Conservation (phyloP, 306 rosid genomes). For the Lagenaria siceraria region DNA sequence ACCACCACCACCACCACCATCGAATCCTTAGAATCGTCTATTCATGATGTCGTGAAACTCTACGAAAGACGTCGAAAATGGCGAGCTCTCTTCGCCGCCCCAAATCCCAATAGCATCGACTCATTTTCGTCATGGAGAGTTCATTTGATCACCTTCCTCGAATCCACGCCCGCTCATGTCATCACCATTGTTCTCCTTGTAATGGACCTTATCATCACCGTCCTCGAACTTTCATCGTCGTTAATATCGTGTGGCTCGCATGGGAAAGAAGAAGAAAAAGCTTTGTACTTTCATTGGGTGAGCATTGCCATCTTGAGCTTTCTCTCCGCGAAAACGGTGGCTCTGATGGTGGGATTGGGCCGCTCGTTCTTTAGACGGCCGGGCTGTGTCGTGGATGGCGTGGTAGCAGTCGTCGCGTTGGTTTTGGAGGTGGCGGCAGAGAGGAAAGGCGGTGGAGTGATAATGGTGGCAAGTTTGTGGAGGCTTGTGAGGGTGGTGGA, state of each 20-base stretch:
- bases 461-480: conserved; percentile 63
- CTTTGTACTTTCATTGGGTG: conserved; percentile 33
- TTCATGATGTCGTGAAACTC: background rate
- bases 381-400: conserved; percentile 43
- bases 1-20: background rate
- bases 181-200: conserved; percentile 31
- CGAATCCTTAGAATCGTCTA: background rate
- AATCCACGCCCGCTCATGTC: conserved; percentile 35
- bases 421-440: conserved; percentile 39
- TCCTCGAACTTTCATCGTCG: conserved; percentile 55
- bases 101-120: background rate
- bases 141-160: conserved; percentile 32
- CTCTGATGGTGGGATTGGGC: conserved; percentile 37
- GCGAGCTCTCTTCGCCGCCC: background rate
- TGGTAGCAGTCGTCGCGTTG: conserved; percentile 38
- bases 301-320: conserved; percentile 52
- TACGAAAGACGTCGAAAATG: background rate
- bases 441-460: conserved; percentile 51
- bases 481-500: conserved; percentile 63
- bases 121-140: conserved; percentile 35
- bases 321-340: conserved; percentile 27
- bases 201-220: conserved; percentile 47
- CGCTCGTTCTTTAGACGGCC: conserved; percentile 27
- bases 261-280: background rate
- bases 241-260: conserved; percentile 17